phyloP scores from a whole-genome alignment of 352 stramenopile genomes.

The Phytophthora vignae region DNA sequence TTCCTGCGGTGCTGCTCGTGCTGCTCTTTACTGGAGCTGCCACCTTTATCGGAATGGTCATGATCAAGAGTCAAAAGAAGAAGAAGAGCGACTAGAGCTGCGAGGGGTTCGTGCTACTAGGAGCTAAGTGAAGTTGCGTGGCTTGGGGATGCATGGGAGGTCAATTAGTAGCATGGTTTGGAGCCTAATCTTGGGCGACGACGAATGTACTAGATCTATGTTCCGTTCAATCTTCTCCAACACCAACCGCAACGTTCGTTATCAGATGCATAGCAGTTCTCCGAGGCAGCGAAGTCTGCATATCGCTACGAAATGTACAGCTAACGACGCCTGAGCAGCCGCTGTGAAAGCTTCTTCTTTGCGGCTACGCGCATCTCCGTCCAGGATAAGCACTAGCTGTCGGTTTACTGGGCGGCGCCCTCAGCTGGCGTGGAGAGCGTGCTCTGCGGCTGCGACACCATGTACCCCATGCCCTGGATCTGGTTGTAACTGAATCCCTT shows the following conservation, averaged over 20 bases:
- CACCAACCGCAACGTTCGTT: slow-evolving; percentile 18
- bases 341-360: slow-evolving; percentile 5
- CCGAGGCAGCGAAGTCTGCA: slow-evolving; percentile 10
- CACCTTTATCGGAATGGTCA: slow-evolving; percentile 90
- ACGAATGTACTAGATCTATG: slow-evolving; percentile 32
- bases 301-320: slow-evolving; percentile 31
- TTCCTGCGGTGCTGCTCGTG: slow-evolving; percentile 86
- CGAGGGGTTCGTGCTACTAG: slow-evolving; percentile 1
- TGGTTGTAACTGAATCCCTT: slow-evolving; percentile 89
- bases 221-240: slow-evolving; percentile 20
- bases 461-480: slow-evolving; percentile 88
- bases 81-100: slow-evolving; percentile 60
- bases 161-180: slow-evolving; percentile 22
- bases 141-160: not conserved
- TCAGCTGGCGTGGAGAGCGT: slow-evolving; percentile 55
- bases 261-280: slow-evolving; percentile 20
- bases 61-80: slow-evolving; percentile 89
- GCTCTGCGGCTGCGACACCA: slow-evolving; percentile 70
- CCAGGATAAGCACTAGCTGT: slow-evolving; percentile 15
- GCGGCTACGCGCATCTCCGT: not conserved
- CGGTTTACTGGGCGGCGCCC: slow-evolving; percentile 56
- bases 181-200: slow-evolving; percentile 15
- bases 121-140: not conserved
- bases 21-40: slow-evolving; percentile 85
- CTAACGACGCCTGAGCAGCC: slow-evolving; percentile 12